Conservation (phyloP, 768 basidiomycete species). For the Dacryopinax spathularia region DNA sequence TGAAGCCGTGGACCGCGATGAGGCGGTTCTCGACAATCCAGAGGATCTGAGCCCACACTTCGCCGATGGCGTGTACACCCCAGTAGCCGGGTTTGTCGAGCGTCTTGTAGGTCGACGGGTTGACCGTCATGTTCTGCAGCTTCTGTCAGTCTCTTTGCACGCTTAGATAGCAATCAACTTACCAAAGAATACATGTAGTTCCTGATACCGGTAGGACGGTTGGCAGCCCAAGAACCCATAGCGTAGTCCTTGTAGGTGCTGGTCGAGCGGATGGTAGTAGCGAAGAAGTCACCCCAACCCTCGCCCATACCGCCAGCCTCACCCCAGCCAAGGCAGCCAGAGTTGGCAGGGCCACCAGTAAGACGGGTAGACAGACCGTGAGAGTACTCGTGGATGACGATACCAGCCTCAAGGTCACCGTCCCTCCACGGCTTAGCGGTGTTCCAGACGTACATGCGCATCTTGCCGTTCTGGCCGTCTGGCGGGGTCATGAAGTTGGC, state of each 20-base stretch:
- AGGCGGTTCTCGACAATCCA: conserved; percentile 64
- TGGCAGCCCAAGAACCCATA: conserved; percentile 95
- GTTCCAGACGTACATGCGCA: conserved; percentile 96
- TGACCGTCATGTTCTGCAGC: conserved; percentile 45
- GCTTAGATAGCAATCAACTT: conserved; percentile 12
- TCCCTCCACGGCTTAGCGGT: conserved; percentile 81
- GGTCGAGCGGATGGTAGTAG: conserved; percentile 71
- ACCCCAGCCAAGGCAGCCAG: conserved; percentile 89
- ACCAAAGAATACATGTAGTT: conserved; percentile 75
- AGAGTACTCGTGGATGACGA: conserved; percentile 79
- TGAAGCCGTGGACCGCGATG: conserved; percentile 71
- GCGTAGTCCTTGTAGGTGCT: conserved; percentile 59
- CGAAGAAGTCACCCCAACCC: conserved; percentile 89
- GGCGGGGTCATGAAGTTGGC: conserved; percentile 55
- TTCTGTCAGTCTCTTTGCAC: background rate
- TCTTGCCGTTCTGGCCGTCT: conserved; percentile 73
- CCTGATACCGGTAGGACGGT: conserved; percentile 58
- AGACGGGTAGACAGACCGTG: conserved; percentile 89
- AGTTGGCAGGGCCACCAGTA: conserved; percentile 87
- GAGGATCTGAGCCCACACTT: conserved; percentile 89
- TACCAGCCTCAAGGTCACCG: conserved; percentile 91
- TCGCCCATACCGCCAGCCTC: conserved; percentile 97
- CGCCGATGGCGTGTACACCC: conserved; percentile 59
- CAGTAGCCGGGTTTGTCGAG: conserved; percentile 89
- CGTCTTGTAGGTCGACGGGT: conserved; percentile 88